Conservation (phyloP, 257 asterid genomes). For the Primulina huaijiensis region DNA sequence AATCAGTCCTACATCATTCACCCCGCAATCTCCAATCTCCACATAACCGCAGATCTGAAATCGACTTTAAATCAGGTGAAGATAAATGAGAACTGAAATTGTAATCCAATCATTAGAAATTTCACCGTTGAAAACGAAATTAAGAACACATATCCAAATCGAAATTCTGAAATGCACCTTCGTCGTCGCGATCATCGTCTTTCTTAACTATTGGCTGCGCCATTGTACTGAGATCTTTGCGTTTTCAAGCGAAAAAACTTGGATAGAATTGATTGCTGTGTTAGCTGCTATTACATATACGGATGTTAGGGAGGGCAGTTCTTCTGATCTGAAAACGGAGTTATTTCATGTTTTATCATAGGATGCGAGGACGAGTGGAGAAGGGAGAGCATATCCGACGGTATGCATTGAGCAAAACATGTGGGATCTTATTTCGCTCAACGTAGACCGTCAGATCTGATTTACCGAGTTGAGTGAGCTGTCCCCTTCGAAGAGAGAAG, state of each 20-base stretch:
- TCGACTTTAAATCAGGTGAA: slow-evolving; percentile 14
- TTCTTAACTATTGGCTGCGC: slow-evolving; percentile 67
- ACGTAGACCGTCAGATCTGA: neutral
- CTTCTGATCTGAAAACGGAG: no score
- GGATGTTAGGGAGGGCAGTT: no score
- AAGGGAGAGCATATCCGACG: neutral
- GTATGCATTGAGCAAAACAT: neutral
- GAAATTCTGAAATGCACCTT: slow-evolving; percentile 41
- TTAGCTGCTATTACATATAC: neutral
- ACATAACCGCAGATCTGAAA: slow-evolving; percentile 41
- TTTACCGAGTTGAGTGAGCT: neutral
- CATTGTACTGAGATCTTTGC: slow-evolving; percentile 55
- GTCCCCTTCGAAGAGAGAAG: neutral
- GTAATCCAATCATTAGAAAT: slow-evolving; percentile 1
- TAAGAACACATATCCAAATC: neutral
- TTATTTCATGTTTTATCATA: no score
- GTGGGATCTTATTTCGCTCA: neutral
- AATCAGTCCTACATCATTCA: slow-evolving; percentile 15
- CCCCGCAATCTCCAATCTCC: slow-evolving; percentile 10
- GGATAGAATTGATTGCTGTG: slow-evolving; percentile 7
- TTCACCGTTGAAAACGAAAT: slow-evolving; percentile 9
- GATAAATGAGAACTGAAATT: slow-evolving; percentile 18
- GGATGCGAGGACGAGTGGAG: no score
- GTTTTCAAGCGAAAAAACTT: slow-evolving; percentile 22
- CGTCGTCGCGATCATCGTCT: slow-evolving; percentile 73